phyloP scores from a whole-genome alignment of 768 basidiomycete genomes.

The Megacollybia marginata region DNA sequence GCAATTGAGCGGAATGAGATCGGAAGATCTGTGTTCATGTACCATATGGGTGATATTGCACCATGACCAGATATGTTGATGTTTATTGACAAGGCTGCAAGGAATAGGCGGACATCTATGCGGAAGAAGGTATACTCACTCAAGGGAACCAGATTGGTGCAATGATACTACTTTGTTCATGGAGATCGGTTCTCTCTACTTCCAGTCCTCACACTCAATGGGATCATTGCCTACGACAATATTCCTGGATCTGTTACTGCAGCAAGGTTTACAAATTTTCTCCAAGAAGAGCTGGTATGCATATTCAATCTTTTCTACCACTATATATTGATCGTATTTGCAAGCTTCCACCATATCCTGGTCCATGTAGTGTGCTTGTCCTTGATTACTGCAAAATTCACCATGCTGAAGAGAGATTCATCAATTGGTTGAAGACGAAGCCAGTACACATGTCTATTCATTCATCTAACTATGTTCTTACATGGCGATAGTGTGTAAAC shows the following conservation, averaged over 20 bases:
- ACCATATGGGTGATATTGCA: slow-evolving; percentile 13
- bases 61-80: slow-evolving; percentile 6
- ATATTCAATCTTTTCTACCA: not conserved
- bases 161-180: slow-evolving; percentile 5
- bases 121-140: slow-evolving; percentile 3
- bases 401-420: slow-evolving; percentile 13
- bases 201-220: slow-evolving; percentile 11
- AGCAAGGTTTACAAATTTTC: slow-evolving; percentile 13
- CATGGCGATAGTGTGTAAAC: slow-evolving; percentile 12
- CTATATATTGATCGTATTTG: not conserved
- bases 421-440: slow-evolving; percentile 7
- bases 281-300: slow-evolving; percentile 10
- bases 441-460: slow-evolving; percentile 3
- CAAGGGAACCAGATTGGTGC: slow-evolving; percentile 6
- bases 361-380: slow-evolving; percentile 13
- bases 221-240: slow-evolving; percentile 9
- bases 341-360: slow-evolving; percentile 14
- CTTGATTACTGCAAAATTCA: slow-evolving; percentile 20
- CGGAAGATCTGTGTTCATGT: slow-evolving; percentile 14
- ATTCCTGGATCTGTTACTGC: slow-evolving; percentile 16
- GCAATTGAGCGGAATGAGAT: slow-evolving; percentile 21
- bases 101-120: slow-evolving; percentile 6
- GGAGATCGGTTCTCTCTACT: slow-evolving; percentile 14
- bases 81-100: slow-evolving; percentile 13
- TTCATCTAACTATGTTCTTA: slow-evolving; percentile 1